These are phyloP conservation scores for Ichthyophthirius multifiliis DNA, from an alignment of 169 alveolate genomes.

Conservation along the genomic window DNA sequence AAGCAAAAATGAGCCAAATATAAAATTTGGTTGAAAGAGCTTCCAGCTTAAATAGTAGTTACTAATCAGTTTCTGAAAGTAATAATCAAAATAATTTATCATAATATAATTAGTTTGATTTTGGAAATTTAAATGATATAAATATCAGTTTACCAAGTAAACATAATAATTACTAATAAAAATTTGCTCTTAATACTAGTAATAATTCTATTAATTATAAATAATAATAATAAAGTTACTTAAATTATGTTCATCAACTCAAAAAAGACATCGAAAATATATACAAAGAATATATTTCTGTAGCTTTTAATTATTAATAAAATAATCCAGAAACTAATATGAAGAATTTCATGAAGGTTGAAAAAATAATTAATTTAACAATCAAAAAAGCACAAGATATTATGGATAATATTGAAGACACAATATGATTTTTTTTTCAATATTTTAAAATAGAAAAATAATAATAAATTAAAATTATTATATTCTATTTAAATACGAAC, in stretches of 20 bases:
- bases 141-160: too few species aligned
- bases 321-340: neutral
- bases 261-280: constrained; percentile 8
- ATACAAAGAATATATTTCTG: neutral
- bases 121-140: too few species aligned
- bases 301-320: neutral
- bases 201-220: too few species aligned
- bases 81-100: too few species aligned
- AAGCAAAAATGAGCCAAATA: neutral
- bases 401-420: constrained; percentile 2
- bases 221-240: too few species aligned
- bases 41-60: neutral
- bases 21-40: constrained; percentile 3
- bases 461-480: too few species aligned
- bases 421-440: too few species aligned
- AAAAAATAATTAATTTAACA: neutral
- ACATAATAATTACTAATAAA: too few species aligned
- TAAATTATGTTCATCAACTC: neutral
- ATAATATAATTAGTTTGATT: too few species aligned
- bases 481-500: too few species aligned
- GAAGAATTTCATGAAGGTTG: neutral
- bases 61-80: neutral
- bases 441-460: too few species aligned
- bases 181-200: too few species aligned
- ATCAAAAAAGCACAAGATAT: neutral